Base-by-base conservation (phyloP, 1,284 basidiomycete genomes). In the Moniliella sp. region DNA sequence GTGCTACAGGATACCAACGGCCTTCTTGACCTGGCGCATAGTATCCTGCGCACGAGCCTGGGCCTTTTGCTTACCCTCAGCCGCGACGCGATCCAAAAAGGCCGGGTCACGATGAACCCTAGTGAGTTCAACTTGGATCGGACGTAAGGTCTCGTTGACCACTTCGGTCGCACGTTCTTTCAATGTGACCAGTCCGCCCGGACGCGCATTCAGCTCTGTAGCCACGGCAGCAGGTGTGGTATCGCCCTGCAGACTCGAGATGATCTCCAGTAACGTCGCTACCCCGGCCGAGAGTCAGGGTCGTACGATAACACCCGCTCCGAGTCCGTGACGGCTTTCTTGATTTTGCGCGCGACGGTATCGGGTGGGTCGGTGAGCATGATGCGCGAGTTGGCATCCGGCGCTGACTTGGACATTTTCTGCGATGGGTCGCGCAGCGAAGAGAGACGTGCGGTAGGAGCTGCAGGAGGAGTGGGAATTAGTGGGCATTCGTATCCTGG, bases 351-450 rank as follows among this genome's bases (percentile, higher is more conserved):
- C 25, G 57, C 57, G 21, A 91, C 78, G 48, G 71, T 62, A 2
- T 64, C 50, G 1, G 70, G 60, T 0, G 69, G 62, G 55, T 93
- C 86, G 13, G 80, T 88, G 25, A 93, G 67, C 34, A 82, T 65
- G 45, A 93, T 82, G 15, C 83, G 75, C 1, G 82, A 84, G n/a
- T 70, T 64, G 1, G 70, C 46, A 51, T 80, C 74, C 0, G 75
- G 76, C 0, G 79, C 69, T 0, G 86, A 93, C 61, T 93, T 93
- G 25, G 83, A 91, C 86, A 94, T 94, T 62, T 93, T 94, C 7
- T 75, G 70, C 0, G 67, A 65, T 0, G 84, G 80, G 56, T 88
- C 78, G 35, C 74, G 74, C 10, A 94, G 71, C 2, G 81, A 86
- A 5, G 88, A 70, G 11, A 65, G 54, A 7, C 62, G 46, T 15